Base-by-base conservation (phyloP, 1,139 yeast species). In the Pneumocystis sp. region DNA sequence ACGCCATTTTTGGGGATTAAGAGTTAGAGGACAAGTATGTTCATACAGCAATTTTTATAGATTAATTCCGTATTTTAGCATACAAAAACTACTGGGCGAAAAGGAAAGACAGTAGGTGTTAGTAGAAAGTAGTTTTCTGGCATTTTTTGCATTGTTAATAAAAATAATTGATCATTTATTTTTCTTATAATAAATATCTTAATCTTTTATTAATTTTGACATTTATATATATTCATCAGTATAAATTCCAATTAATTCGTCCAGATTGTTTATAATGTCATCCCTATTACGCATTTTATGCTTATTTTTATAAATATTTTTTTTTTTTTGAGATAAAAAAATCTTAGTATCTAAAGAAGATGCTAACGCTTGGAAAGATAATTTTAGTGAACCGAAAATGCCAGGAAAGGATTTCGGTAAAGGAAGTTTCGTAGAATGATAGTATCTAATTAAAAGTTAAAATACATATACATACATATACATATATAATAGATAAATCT, bases 1-100 rank as follows among this genome's bases (percentile, higher is more conserved):
- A 81, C 89, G 99, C 87, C 99, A 93, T 86, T 91, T 87, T 95
- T 95, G 97, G 97, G 97, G 97, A 78, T 82, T 87, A 78, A 83
- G 84, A 80, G 86, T 83, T 79, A 66, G 69, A 59, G 69, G 69
- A 61, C 68, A 67, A 12, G 57, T 50, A 50, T 25, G 10, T n/a
- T 42, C 29, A 10, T 5, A 21, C 29, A n/a, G 15, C 21, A 12
- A 8, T 70, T 75, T 78, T 74, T 84, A 83, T 80, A 86, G 83
- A 75, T 90, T 97, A 87, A 97, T 97, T 97, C 91, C 25, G 34
- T 25, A 19, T 44, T 21, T 45, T 25, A 50, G 87, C 98, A 93
- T 85, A 93, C 98, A 86, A 93, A 93, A 88, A 91, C 97, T 80
- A 93, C 98, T 77, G 95, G 97, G 81, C 90, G 98, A 85, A 89